Base-by-base conservation (phyloP, 148 eudicot genomes). In the Beta vulgaris region DNA sequence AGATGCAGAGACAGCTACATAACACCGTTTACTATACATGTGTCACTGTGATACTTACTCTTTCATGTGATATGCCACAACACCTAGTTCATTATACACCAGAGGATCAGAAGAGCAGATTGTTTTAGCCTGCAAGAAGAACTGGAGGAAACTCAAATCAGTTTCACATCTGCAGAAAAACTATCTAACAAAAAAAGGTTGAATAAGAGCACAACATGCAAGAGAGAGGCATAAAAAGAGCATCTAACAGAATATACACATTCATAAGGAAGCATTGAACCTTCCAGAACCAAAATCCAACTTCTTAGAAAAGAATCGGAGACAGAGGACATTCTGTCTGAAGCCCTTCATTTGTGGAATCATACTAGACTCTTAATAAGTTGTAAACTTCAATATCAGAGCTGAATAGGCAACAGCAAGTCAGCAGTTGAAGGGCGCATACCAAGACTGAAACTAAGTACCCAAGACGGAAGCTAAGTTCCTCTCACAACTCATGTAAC, bases 41-140 rank as follows among this genome's bases (percentile, higher is more conserved):
- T 23, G 26, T 57, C 25, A 55, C 25, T 29, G 11, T 68, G 9
- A 67, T 71, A 72, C 96, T 84, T 89, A 95, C 99, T 92, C 97
- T 73, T 92, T 92, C 93, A 89, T 91, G 82, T 90, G 91, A 86
- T 95, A 91, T 57, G 99, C 89, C 73, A 91, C 97, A 78, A 91
- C 98, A 54, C 99, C 99, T 75, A 95, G 94, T 81, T 95, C 99
- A 78, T 95, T 95, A 82, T 86, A 91, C 69, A 95, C 97, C 82
- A 90, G 92, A 80, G 99, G 99, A 89, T 95, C 99, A 15, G 94
- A 87, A 62, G 91, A 87, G 75, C 99, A 95, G 59, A 91, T 85
- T 55, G 84, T 32, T 76, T 87, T 88, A 55, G 99, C 96, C 91
- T 95, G 99, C 91, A 89, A 79, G 79, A 95, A 88, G 86, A 95